A percentile compares a stretch with the other conserved stretches of the same genome.
Conservation (phyloP, 2,329 filamentous ascomycete species). For the Ophiostoma sp. region DNA sequence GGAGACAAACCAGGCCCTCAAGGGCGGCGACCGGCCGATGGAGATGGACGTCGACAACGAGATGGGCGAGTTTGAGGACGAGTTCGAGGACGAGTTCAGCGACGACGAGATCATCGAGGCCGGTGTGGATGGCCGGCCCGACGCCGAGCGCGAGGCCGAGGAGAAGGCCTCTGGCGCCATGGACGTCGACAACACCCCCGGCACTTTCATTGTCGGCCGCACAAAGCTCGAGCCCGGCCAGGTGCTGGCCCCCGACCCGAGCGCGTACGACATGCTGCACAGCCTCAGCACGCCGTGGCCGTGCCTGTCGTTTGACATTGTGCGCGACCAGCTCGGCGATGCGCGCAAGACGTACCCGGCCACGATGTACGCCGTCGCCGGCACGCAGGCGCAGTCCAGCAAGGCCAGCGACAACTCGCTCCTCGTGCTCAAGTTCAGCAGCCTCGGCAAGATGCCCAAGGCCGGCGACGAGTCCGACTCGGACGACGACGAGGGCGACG, state of each 20-base stretch:
- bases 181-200: constrained; percentile 72
- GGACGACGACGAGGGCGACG: constrained; percentile 57
- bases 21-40: constrained; percentile 58
- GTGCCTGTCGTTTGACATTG: constrained; percentile 90
- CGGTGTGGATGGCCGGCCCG: constrained; percentile 85
- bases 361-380: constrained; percentile 89
- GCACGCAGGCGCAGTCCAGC: constrained; percentile 78
- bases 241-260: constrained; percentile 81
- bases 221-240: constrained; percentile 88
- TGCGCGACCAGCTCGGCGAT: constrained; percentile 80
- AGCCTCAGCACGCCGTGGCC: constrained; percentile 92
- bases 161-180: constrained; percentile 71
- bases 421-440: constrained; percentile 94
- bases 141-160: constrained; percentile 86
- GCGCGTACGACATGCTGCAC: constrained; percentile 98
- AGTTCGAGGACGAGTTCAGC: constrained; percentile 85
- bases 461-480: constrained; percentile 61
- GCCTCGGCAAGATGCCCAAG: constrained; percentile 67
- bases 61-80: constrained; percentile 86
- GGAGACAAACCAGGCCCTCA: constrained; percentile 41
- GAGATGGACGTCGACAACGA: constrained; percentile 60
- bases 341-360: constrained; percentile 89
- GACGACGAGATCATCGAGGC: constrained; percentile 89
- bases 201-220: constrained; percentile 91
- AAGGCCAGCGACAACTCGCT: constrained; percentile 82